Conservation (phyloP, 805 yeast genomes). For the Sugiyamaella mastotermitis region DNA sequence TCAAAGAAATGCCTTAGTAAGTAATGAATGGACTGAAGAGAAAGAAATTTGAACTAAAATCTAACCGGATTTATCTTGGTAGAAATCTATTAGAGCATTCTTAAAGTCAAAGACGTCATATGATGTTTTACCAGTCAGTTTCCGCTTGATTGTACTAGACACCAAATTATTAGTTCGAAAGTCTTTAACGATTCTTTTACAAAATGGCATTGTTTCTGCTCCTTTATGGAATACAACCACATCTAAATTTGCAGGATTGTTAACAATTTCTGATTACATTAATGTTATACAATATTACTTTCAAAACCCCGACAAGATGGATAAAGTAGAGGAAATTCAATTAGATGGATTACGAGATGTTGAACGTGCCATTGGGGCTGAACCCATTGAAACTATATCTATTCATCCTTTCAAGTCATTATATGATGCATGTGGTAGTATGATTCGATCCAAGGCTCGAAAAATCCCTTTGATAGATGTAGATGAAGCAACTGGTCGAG, state of each 20-base stretch:
- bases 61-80: no score
- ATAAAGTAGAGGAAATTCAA: slow-evolving; percentile 78
- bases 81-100: slow-evolving; percentile 78
- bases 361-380: slow-evolving; percentile 81
- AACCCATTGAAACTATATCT: slow-evolving; percentile 76
- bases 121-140: slow-evolving; percentile 94
- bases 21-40: neutral
- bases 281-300: slow-evolving; percentile 93
- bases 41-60: neutral
- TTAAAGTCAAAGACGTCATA: slow-evolving; percentile 88
- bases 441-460: slow-evolving; percentile 83
- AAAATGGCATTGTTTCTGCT: slow-evolving; percentile 91
- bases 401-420: slow-evolving; percentile 87
- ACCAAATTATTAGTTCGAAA: slow-evolving; percentile 86
- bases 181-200: slow-evolving; percentile 80
- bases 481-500: slow-evolving; percentile 87
- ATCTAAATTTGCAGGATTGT: slow-evolving; percentile 86
- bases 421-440: slow-evolving; percentile 88
- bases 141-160: slow-evolving; percentile 86
- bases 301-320: slow-evolving; percentile 78
- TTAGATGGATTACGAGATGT: slow-evolving; percentile 81
- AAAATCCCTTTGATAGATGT: slow-evolving; percentile 92
- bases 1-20: slow-evolving; percentile 14
- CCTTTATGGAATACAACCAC: slow-evolving; percentile 93
- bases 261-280: slow-evolving; percentile 88